Evolutionary conservation across 345 rosid genomes (phyloP).

Genomic region (Turnera subulata): DNA sequence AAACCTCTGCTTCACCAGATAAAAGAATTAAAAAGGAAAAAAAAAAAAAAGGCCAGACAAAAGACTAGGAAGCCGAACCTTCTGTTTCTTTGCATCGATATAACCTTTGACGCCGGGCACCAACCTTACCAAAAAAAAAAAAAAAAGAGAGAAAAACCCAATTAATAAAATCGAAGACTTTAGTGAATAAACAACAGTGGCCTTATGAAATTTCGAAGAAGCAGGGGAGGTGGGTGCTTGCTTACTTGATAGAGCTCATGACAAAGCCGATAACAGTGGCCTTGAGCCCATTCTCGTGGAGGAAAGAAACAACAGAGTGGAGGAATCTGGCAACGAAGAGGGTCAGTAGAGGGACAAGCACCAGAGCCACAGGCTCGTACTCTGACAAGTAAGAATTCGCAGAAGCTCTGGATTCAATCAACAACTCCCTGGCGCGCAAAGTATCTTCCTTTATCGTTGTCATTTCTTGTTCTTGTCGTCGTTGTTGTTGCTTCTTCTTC

Average conservation of each 20-base stretch:
- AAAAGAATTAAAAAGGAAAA: too few species aligned
- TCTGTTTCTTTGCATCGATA: conserved; percentile 89
- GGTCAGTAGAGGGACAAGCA: conserved; percentile 61
- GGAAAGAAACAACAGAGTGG: conserved; percentile 38
- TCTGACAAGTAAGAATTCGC: conserved; percentile 59
- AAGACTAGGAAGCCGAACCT: conserved; percentile 46
- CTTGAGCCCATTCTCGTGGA: conserved; percentile 65
- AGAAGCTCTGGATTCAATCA: conserved; percentile 28
- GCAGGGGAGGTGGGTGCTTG: neutral
- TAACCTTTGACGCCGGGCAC: conserved; percentile 74
- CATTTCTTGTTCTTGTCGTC: too few species aligned
- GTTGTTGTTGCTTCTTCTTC: too few species aligned
- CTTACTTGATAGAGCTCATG: conserved; percentile 65
- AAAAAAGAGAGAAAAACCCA: neutral
- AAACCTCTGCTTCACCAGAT: too few species aligned
- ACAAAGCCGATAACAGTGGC: conserved; percentile 42
- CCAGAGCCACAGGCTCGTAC: conserved; percentile 66
- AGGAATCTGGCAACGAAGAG: conserved; percentile 48
- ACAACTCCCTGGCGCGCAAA: too few species aligned
- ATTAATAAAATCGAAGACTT: neutral
- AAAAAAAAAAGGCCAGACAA: too few species aligned
- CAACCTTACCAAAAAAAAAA: conserved; percentile 40
- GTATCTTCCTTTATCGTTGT: too few species aligned
- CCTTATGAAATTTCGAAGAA: neutral
- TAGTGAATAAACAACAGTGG: too few species aligned